Percentiles rank a stretch among this genome's conserved stretches.
Conservation (phyloP, 768 basidiomycete genomes). For the Kwoniella mangroviensis region DNA sequence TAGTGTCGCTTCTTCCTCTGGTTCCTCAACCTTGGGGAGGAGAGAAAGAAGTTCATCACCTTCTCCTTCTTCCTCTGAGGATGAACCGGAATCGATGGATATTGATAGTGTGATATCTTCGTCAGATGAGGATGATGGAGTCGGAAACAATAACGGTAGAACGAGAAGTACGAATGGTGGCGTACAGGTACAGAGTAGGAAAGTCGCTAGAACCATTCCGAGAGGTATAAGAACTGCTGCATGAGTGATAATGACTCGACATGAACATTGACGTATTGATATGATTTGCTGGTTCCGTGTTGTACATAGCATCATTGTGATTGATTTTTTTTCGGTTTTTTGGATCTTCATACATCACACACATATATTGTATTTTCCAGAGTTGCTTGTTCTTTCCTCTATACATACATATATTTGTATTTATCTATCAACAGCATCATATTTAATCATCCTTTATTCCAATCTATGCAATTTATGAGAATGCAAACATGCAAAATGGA, state of each 20-base stretch:
- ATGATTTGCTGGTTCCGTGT: too few species aligned
- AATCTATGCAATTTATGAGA: too few species aligned
- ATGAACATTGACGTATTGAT: not conserved
- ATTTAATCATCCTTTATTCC: too few species aligned
- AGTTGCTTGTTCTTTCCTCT: too few species aligned
- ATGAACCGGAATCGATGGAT: slow-evolving; percentile 18
- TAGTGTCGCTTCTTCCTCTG: not conserved
- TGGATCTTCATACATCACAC: too few species aligned
- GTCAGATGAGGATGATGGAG: not conserved
- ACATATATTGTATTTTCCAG: too few species aligned
- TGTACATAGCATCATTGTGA: too few species aligned
- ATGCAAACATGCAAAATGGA: too few species aligned
- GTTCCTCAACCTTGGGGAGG: slow-evolving; percentile 5
- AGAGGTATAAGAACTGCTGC: slow-evolving; percentile 1
- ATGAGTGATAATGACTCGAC: not conserved
- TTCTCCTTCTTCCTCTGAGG: slow-evolving; percentile 2
- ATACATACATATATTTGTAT: too few species aligned
- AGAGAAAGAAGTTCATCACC: slow-evolving; percentile 12
- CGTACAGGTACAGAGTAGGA: not conserved
- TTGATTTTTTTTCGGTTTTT: too few species aligned
- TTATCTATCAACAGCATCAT: too few species aligned
- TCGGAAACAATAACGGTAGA: not conserved
- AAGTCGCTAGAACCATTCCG: not conserved
- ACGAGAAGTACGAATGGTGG: not conserved
- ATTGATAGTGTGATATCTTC: slow-evolving; percentile 4